Base-by-base conservation (phyloP, 2,329 filamentous ascomycete species). In the Coleophoma crateriformis region DNA sequence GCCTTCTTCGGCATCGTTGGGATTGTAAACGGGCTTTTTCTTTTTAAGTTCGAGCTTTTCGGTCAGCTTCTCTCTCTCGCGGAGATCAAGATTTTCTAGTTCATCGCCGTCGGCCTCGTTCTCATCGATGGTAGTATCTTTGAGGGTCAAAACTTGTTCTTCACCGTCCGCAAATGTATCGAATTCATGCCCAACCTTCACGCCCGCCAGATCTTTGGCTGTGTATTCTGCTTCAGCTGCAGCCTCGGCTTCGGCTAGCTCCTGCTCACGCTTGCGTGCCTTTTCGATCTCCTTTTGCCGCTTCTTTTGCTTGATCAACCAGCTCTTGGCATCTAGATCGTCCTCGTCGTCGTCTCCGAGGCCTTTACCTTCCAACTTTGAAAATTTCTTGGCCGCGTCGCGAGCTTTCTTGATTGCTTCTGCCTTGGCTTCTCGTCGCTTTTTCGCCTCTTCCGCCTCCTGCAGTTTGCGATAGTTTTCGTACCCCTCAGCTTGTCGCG, bases 81-180 rank as follows among this genome's bases (percentile, higher is more conserved):
- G 79, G 47, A 95, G 69, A 33, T 84, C 77, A 38, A 88, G 60
- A 53, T 90, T 90, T 66, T 94, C 88, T 13, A 99, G 76, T 69
- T 97, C 90, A 65, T 97, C 94, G 2, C 89, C 92, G 51, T 90
- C 87, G 27, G 90, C 90, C 50, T 92, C 88, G 33, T 88, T 85
- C 51, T 88, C 82, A 45, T 90, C 81, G 48, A 99, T 89, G 1
- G 88, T 89, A 1, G 87, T 81, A 68, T 99, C 94, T 64, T 96
- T 96, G n/a, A 99, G 78, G 0, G 92, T 96, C 47, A 99, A 74
- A 33, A 99, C 83, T 64, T 97, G 90, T 51, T 96, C 91, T 51
- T 88, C 84, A 15, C 81, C 86, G 47, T 90, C 89, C 20, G 88
- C 83, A 54, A 99, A 92, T 19, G 88, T 81, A 4, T 81, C 81